These are phyloP conservation scores for Heterobasidion irregulare DNA, from an alignment of 1,284 basidiomycete genomes.

Conservation along the genomic window DNA sequence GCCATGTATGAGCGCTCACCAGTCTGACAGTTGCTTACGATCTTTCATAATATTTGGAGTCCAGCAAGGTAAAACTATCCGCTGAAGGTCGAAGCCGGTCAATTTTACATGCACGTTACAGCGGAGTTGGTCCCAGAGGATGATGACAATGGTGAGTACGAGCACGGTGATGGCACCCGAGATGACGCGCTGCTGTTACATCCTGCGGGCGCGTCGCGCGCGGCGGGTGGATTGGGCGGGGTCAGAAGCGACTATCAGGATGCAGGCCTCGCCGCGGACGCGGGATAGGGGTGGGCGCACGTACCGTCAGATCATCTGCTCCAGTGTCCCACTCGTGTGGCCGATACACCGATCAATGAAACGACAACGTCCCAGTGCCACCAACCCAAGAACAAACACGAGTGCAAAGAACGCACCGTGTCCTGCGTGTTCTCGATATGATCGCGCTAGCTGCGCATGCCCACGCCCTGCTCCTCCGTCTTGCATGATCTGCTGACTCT, in stretches of 20 bases:
- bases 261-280: neutral
- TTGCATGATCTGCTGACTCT: conserved; percentile 91
- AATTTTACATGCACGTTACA: neutral
- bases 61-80: no score
- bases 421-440: conserved; percentile 93
- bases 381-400: conserved; percentile 30
- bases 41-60: no score
- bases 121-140: conserved; percentile 62
- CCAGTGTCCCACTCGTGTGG: conserved; percentile 65
- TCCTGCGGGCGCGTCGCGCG: conserved; percentile 32
- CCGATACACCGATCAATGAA: conserved; percentile 32
- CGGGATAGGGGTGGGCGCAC: conserved; percentile 13
- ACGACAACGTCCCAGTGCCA: conserved; percentile 49
- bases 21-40: no score
- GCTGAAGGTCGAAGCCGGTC: no score
- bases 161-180: conserved; percentile 69
- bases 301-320: conserved; percentile 72
- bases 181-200: conserved; percentile 75
- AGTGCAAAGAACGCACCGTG: conserved; percentile 43
- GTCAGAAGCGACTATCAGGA: conserved; percentile 19
- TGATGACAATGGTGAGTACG: conserved; percentile 59
- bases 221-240: conserved; percentile 4
- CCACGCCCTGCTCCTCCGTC: conserved; percentile 93
- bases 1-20: no score
- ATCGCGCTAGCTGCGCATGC: conserved; percentile 88